Evolutionary conservation across 352 stramenopile species (phyloP), one percentile per base, ranked within the genome.

Genomic region (Globisporangium paddicum): DNA sequence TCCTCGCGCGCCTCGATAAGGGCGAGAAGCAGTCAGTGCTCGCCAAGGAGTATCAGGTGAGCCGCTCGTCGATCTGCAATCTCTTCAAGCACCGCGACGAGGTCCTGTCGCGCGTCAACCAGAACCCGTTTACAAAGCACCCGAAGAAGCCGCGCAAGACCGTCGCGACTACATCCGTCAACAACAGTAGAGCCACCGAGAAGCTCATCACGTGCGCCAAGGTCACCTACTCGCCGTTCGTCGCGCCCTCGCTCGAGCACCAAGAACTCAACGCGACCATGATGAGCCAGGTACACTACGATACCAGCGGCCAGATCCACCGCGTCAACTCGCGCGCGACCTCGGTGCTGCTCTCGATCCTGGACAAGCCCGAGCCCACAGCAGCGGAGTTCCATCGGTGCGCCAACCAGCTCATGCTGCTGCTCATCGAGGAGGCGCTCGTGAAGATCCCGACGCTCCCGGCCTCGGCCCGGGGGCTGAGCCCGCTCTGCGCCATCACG

Each of bases 1-100:
- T 81, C 38, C 52, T 86, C 19, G 55, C 64, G 13, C 71, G 75
- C 7, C 63, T 82, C 13, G 69, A 71, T 5, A 50, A 60, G 1
- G 75, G 75, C 2, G 73, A 86, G 54, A 76, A 73, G 40, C 73
- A 86, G 41, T 72, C 68, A 34, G 60, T 67, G 25, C 66, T 86
- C 16, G 77, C 77, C 40, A 84, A 86, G 51, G 77, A 87, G 26
- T 86, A 76, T 53, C 66, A 66, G 18, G 78, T 84, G 37, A 89
- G 72, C 34, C 76, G 78, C 7, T 67, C 76, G 10, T 72, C 77
- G 7, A 85, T 88, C 48, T 86, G 67, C 55, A 85, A 88, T 38
- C 44, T 88, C 13, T 82, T 72, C 56, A 81, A 85, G 34, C 69
- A 85, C 18, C 72, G 71, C 18, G 59, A 72, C 7, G 55, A 67